Percentiles rank a stretch among this genome's conserved stretches.
Conservation (phyloP, 495 filamentous ascomycete species). For the Daldinia vernicosa region DNA sequence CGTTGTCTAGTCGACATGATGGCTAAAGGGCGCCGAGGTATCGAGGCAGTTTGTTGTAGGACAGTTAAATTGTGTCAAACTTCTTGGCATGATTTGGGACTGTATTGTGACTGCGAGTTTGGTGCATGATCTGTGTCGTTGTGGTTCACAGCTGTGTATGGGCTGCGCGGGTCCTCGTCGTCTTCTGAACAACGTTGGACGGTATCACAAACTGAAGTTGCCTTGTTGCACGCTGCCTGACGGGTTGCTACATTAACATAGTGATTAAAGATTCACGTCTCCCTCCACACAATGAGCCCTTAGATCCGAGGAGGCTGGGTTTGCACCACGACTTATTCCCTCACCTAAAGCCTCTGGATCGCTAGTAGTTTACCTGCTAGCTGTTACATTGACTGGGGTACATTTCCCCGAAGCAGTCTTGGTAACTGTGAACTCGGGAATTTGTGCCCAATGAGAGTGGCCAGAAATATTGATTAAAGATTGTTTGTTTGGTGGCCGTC, state of each 20-base stretch:
- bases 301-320: background rate
- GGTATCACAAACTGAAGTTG: background rate
- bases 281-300: background rate
- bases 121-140: background rate
- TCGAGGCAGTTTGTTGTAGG: background rate
- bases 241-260: background rate
- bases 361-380: background rate
- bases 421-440: background rate
- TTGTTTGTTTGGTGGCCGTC: background rate
- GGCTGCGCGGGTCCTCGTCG: constrained; percentile 1
- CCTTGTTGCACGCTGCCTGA: constrained; percentile 10
- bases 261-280: background rate
- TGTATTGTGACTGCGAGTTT: background rate
- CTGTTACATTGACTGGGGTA: background rate
- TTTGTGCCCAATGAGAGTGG: background rate
- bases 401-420: background rate
- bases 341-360: background rate
- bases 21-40: background rate
- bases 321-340: background rate
- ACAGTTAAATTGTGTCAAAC: background rate
- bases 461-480: background rate
- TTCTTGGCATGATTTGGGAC: background rate
- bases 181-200: constrained; percentile 25
- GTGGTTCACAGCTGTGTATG: constrained; percentile 13
- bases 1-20: constrained; percentile 12